A percentile compares a stretch with the other conserved stretches of the same genome.
These are phyloP conservation scores for Globisporangium echinulatum DNA, from an alignment of 352 stramenopile genomes.

Conservation along the genomic window DNA sequence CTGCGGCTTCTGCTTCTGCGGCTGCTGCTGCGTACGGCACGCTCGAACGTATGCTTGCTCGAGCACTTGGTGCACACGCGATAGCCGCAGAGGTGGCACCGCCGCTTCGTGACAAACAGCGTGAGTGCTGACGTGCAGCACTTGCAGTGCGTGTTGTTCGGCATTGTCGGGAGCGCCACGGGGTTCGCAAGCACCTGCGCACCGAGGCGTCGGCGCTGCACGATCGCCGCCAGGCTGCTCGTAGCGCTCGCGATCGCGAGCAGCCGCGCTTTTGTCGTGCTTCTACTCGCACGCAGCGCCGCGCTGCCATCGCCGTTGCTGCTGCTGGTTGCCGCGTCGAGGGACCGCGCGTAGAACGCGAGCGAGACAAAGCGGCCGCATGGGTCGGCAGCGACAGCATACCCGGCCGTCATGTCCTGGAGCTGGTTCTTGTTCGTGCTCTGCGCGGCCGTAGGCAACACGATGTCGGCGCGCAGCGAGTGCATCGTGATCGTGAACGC, in stretches of 20 bases:
- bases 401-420: slow-evolving; percentile 14
- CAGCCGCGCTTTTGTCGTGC: slow-evolving; percentile 18
- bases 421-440: slow-evolving; percentile 15
- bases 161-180: background rate
- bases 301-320: background rate
- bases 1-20: background rate
- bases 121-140: slow-evolving; percentile 29
- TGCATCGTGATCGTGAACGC: slow-evolving; percentile 26
- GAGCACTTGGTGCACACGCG: slow-evolving; percentile 42
- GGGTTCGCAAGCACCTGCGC: slow-evolving; percentile 30
- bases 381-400: slow-evolving; percentile 14
- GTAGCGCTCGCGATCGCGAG: slow-evolving; percentile 22
- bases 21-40: slow-evolving; percentile 22
- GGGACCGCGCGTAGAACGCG: slow-evolving; percentile 27
- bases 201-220: slow-evolving; percentile 34
- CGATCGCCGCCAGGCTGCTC: slow-evolving; percentile 23
- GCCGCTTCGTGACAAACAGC: slow-evolving; percentile 23
- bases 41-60: slow-evolving; percentile 22
- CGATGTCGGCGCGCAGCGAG: slow-evolving; percentile 18
- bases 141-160: slow-evolving; percentile 33
- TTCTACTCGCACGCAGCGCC: slow-evolving; percentile 10
- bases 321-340: too few relatives aligned
- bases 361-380: slow-evolving; percentile 17
- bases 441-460: slow-evolving; percentile 2
- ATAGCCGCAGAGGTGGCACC: slow-evolving; percentile 45